phyloP scores from a whole-genome alignment of 768 basidiomycete genomes.

The Serendipita sp. region DNA sequence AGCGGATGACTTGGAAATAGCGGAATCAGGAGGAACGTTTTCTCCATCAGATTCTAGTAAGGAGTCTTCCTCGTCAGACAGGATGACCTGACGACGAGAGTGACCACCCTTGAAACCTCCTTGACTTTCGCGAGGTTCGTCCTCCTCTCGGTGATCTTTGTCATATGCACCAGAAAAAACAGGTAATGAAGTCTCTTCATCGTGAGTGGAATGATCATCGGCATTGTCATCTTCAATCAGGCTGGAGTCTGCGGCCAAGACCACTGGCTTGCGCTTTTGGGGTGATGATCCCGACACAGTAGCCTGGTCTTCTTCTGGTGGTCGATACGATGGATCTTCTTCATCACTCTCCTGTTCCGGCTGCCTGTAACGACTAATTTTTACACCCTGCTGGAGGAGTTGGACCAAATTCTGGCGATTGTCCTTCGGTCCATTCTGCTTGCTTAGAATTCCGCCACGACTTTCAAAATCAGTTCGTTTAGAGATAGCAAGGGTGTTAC shows the following conservation, averaged over 20 bases:
- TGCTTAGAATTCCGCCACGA: background rate
- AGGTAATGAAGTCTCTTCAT: no score
- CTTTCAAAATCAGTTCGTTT: background rate
- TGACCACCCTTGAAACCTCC: no score
- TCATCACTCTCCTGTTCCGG: background rate
- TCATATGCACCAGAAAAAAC: no score
- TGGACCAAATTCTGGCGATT: background rate
- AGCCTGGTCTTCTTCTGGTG: background rate
- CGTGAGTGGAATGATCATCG: no score
- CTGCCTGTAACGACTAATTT: background rate
- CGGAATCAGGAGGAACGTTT: background rate
- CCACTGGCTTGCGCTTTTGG: background rate
- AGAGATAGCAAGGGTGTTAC: background rate
- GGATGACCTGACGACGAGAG: background rate
- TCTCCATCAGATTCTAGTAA: background rate
- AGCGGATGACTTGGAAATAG: background rate
- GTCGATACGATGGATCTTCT: background rate
- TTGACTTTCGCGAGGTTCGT: no score
- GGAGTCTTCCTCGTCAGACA: background rate
- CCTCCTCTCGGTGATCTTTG: no score
- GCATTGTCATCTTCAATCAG: background rate
- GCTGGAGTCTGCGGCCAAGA: background rate
- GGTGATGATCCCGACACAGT: background rate
- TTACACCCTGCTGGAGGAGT: background rate
- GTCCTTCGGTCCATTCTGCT: background rate